Percentiles rank a stretch among this genome's conserved stretches.
Evolutionary conservation across 805 yeast genomes (phyloP).

Genomic region (Candida piceae): DNA sequence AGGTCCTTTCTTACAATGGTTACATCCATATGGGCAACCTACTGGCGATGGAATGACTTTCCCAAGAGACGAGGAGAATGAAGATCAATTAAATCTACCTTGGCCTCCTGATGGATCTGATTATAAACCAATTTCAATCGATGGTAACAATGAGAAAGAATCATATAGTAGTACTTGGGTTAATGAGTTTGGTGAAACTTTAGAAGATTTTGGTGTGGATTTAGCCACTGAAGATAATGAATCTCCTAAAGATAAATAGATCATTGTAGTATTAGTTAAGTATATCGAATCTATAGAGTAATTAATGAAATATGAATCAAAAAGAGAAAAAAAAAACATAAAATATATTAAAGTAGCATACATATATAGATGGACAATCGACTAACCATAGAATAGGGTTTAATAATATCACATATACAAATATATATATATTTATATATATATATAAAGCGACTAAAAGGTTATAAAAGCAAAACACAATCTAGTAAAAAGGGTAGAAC

Average conservation of each 20-base stretch:
- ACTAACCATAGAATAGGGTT: too few relatives aligned
- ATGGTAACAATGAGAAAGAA: background rate
- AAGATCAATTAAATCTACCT: slow-evolving; percentile 62
- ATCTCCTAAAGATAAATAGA: slow-evolving; percentile 4
- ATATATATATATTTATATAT: too few relatives aligned
- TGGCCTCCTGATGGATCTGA: slow-evolving; percentile 89
- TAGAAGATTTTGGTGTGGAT: slow-evolving; percentile 88
- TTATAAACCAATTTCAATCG: slow-evolving; percentile 13
- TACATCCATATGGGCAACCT: slow-evolving; percentile 68
- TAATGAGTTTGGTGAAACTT: slow-evolving; percentile 77
- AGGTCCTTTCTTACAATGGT: slow-evolving; percentile 66
- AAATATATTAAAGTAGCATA: too few relatives aligned
- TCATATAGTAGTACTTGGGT: slow-evolving; percentile 48
- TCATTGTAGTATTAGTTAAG: background rate
- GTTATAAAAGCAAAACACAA: too few relatives aligned
- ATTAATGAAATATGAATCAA: too few relatives aligned
- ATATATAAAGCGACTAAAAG: too few relatives aligned
- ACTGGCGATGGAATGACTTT: slow-evolving; percentile 55
- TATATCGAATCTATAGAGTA: too few relatives aligned
- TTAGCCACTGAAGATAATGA: slow-evolving; percentile 45
- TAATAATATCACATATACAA: too few relatives aligned
- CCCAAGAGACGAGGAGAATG: slow-evolving; percentile 48
- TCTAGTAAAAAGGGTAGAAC: too few relatives aligned
- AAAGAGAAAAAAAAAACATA: too few relatives aligned
- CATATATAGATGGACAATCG: too few relatives aligned